phyloP scores from a whole-genome alignment of 129 eudicot species.

The Flaveria robusta region DNA sequence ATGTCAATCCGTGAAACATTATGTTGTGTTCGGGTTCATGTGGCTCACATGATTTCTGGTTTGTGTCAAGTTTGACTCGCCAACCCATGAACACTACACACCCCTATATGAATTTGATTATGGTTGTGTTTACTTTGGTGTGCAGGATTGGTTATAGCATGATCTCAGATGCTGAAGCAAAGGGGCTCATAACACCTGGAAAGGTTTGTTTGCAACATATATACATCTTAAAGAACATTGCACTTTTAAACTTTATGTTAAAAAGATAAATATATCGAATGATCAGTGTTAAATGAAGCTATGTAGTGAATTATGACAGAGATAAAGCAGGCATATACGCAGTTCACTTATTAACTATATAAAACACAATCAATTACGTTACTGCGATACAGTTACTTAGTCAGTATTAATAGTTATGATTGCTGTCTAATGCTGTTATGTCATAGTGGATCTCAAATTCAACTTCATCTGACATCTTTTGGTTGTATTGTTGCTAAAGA shows the following conservation, averaged over 20 bases:
- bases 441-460: background rate
- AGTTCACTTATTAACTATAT: background rate
- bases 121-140: constrained; percentile 27
- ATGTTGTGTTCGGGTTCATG: too few relatives aligned
- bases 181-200: constrained; percentile 84
- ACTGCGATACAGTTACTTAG: background rate
- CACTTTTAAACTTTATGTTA: background rate
- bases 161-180: constrained; percentile 92
- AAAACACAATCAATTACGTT: background rate
- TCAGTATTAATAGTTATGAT: background rate
- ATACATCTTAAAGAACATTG: background rate
- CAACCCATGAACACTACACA: too few relatives aligned
- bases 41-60: too few relatives aligned
- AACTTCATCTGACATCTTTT: constrained; percentile 9
- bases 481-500: constrained; percentile 43
- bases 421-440: constrained; percentile 4
- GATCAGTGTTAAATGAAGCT: background rate
- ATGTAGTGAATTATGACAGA: background rate
- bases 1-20: too few relatives aligned
- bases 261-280: background rate
- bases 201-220: constrained; percentile 49
- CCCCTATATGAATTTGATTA: background rate
- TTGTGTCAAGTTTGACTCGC: too few relatives aligned
- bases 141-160: constrained; percentile 95
- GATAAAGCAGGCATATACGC: background rate